These are phyloP conservation scores for Leccinum pellstonianum DNA, from an alignment of 768 basidiomycete genomes.

Conservation along the genomic window DNA sequence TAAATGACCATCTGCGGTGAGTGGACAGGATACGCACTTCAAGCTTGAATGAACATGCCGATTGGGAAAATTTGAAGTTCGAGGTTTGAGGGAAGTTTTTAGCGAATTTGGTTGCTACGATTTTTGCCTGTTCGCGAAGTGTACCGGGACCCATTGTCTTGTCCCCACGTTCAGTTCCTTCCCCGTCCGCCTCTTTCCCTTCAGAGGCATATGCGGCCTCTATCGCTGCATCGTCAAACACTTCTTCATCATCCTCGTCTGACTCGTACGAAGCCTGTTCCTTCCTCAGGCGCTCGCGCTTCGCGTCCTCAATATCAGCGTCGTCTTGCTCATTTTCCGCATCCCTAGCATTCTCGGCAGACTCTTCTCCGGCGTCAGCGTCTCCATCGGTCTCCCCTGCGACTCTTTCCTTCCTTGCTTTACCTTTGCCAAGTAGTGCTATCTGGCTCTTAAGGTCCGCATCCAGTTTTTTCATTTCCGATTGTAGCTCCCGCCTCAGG, in stretches of 20 bases:
- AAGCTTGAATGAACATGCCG: slow-evolving; percentile 74
- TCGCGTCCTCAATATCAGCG: slow-evolving; percentile 78
- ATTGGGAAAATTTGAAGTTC: slow-evolving; percentile 67
- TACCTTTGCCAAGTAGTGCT: slow-evolving; percentile 81
- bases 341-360: slow-evolving; percentile 48
- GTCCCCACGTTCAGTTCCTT: slow-evolving; percentile 26
- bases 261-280: slow-evolving; percentile 75
- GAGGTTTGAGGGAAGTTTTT: slow-evolving; percentile 62
- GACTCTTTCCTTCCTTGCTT: slow-evolving; percentile 42
- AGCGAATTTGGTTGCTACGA: slow-evolving; percentile 53
- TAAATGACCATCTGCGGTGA: not conserved
- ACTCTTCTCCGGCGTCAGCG: slow-evolving; percentile 52
- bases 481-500: slow-evolving; percentile 81
- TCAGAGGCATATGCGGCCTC: slow-evolving; percentile 63
- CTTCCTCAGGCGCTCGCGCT: slow-evolving; percentile 66
- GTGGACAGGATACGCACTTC: slow-evolving; percentile 55
- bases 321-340: slow-evolving; percentile 77
- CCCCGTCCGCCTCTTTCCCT: slow-evolving; percentile 35
- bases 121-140: slow-evolving; percentile 42
- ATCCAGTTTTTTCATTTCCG: slow-evolving; percentile 84
- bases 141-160: slow-evolving; percentile 22
- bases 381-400: slow-evolving; percentile 47
- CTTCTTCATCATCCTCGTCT: slow-evolving; percentile 47
- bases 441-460: slow-evolving; percentile 77
- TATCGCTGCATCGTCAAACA: slow-evolving; percentile 51